A percentile compares a stretch with the other conserved stretches of the same genome.
These are phyloP conservation scores for Marasmius oreades DNA, from an alignment of 1,284 basidiomycete genomes.

Conservation along the genomic window DNA sequence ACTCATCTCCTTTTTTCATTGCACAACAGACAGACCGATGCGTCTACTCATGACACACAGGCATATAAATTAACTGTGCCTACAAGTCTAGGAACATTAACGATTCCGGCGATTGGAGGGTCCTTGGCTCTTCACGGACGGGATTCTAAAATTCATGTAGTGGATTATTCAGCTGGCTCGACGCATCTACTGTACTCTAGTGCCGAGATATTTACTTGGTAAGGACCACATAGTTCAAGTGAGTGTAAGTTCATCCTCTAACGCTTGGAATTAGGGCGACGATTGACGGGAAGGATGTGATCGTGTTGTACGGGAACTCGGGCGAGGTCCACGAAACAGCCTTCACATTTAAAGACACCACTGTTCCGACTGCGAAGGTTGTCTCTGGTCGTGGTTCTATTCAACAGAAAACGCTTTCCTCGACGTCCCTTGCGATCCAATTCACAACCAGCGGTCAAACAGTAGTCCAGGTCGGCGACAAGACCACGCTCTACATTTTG, in stretches of 20 bases:
- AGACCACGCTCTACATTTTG: slow-evolving; percentile 39
- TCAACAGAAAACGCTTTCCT: slow-evolving; percentile 29
- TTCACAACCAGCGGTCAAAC: slow-evolving; percentile 43
- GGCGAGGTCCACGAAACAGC: slow-evolving; percentile 48
- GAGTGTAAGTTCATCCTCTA: no score
- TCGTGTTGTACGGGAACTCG: slow-evolving; percentile 45
- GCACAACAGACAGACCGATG: slow-evolving; percentile 33
- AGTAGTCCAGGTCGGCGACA: slow-evolving; percentile 38
- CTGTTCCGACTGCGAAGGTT: slow-evolving; percentile 28
- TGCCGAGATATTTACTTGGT: slow-evolving; percentile 48
- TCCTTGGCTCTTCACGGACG: slow-evolving; percentile 38
- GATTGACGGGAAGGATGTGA: slow-evolving; percentile 43
- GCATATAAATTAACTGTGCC: slow-evolving; percentile 36
- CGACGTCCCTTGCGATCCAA: slow-evolving; percentile 35
- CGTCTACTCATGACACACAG: slow-evolving; percentile 31
- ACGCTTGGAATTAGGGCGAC: slow-evolving; percentile 34
- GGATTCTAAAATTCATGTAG: slow-evolving; percentile 49
- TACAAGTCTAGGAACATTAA: slow-evolving; percentile 40
- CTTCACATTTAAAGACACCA: slow-evolving; percentile 30
- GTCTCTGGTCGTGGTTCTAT: slow-evolving; percentile 37
- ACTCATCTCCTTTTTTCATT: background rate
- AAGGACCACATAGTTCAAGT: background rate
- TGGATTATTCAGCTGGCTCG: slow-evolving; percentile 44
- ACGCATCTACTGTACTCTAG: slow-evolving; percentile 45
- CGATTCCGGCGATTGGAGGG: slow-evolving; percentile 39